A percentile compares a stretch with the other conserved stretches of the same genome.
phyloP scores from a whole-genome alignment of 805 yeast species.

The Allodekkera sacchari region DNA sequence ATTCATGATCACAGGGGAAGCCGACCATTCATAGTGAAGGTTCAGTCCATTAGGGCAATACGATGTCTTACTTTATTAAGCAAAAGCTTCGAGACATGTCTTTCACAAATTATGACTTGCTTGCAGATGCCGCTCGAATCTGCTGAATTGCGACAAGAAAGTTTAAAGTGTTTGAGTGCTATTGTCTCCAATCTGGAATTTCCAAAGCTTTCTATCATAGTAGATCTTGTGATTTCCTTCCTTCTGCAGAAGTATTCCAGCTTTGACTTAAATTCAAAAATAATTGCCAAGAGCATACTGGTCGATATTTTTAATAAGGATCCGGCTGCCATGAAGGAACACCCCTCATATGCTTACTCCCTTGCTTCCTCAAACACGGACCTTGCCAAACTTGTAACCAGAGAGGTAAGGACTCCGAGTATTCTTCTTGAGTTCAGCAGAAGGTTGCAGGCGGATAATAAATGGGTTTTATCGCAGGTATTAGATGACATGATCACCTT shows the following conservation, averaged over 20 bases:
- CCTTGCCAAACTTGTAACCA: constrained; percentile 18
- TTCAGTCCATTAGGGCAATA: constrained; percentile 66
- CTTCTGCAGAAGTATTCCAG: constrained; percentile 58
- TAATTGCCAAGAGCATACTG: constrained; percentile 45
- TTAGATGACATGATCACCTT: constrained; percentile 53
- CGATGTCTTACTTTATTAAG: constrained; percentile 52
- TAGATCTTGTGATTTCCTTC: constrained; percentile 68
- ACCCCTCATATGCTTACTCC: constrained; percentile 46
- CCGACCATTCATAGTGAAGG: constrained; percentile 64
- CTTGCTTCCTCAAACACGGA: constrained; percentile 34
- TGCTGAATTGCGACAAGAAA: constrained; percentile 47
- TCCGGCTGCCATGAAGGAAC: constrained; percentile 28
- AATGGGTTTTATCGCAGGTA: constrained; percentile 66
- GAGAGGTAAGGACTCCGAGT: constrained; percentile 15
- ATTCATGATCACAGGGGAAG: constrained; percentile 67
- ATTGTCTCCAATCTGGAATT: constrained; percentile 50
- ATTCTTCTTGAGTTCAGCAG: constrained; percentile 41
- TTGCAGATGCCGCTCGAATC: constrained; percentile 71
- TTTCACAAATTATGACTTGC: constrained; percentile 82
- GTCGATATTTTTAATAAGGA: constrained; percentile 25
- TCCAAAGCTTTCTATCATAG: constrained; percentile 51
- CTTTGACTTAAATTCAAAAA: constrained; percentile 42
- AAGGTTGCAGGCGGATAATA: constrained; percentile 54
- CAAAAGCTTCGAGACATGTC: constrained; percentile 38
- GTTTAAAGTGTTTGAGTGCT: constrained; percentile 61